Base-by-base conservation (phyloP, 352 stramenopile species). In the Aphanomyces cochlioides region DNA sequence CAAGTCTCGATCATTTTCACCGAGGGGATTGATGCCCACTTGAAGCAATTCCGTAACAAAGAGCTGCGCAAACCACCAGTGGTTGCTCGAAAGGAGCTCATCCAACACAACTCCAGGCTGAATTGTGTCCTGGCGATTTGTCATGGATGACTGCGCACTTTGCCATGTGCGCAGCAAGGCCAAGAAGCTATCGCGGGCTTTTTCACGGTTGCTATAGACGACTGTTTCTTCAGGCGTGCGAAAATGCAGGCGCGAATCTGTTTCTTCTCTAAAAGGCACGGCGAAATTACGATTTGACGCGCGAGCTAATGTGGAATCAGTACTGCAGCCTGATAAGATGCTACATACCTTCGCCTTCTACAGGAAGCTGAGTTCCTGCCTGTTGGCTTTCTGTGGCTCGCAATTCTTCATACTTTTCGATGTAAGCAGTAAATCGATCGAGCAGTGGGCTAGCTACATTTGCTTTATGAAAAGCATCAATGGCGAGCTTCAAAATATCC, bases 1-100 rank as follows among this genome's bases (percentile, higher is more conserved):
- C 3, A 92, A 71, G n/a, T 92, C 84, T 53, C 85, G 80, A 67
- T 92, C 84, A 45, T 77, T 85, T 69, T 92, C 82, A 41, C 81
- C 84, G 6, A 92, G 79, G 3, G 81, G 84, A 66, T 89, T 90
- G 5, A 82, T 80, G 0, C 82, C 84, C 5, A 92, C 73, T 65
- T 92, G 82, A 1, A 88, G 66, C 17, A 92, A 75, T 66, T 90
- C 84, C 45, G 83, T 73, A 2, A 90, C 82, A 67, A 90, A 90
- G 41, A 92, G 90, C 45, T 81, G 81, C 13, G 82, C 82, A 67
- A 92, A 90, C 84, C 84, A 92, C 82, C 82, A 90, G 47, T 74
- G 73, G 64, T 92, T 92, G 43, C 82, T 79, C 1, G 78, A 77
- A 5, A 74, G 73, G 0, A 88, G 81, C 0, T 85, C 75, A 1